Evolutionary conservation across 805 yeast species (phyloP).

Genomic region (Metschnikowia orientalis): DNA sequence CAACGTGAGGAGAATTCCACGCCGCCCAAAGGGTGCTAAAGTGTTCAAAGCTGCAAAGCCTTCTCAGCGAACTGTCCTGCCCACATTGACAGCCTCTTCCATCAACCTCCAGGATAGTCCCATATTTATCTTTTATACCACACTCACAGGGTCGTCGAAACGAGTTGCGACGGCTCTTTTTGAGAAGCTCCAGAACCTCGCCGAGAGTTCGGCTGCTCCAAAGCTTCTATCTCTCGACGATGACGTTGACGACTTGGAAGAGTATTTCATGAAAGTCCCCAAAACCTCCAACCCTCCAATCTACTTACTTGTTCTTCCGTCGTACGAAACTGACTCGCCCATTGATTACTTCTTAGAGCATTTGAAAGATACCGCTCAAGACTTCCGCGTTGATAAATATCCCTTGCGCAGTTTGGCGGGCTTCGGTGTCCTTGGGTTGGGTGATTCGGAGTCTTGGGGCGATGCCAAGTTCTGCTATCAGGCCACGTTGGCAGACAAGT

Average conservation of each 20-base stretch:
- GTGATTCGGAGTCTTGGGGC: slow-evolving; percentile 79
- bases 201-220: slow-evolving; percentile 36
- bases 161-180: slow-evolving; percentile 56
- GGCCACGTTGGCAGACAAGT: slow-evolving; percentile 67
- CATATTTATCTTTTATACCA: slow-evolving; percentile 70
- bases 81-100: slow-evolving; percentile 33
- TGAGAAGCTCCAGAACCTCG: slow-evolving; percentile 31
- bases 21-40: slow-evolving; percentile 35
- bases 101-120: slow-evolving; percentile 47
- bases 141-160: slow-evolving; percentile 79
- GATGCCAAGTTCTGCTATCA: slow-evolving; percentile 83
- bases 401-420: slow-evolving; percentile 71
- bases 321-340: slow-evolving; percentile 91
- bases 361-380: slow-evolving; percentile 73
- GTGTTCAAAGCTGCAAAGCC: slow-evolving; percentile 38
- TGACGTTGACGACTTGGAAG: slow-evolving; percentile 75
- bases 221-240: slow-evolving; percentile 70
- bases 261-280: slow-evolving; percentile 70
- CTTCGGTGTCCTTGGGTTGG: slow-evolving; percentile 80
- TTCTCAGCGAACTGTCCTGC: slow-evolving; percentile 26
- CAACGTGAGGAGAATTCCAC: slow-evolving; percentile 9
- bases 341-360: slow-evolving; percentile 82
- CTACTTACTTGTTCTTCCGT: slow-evolving; percentile 76
- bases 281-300: slow-evolving; percentile 37
- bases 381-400: slow-evolving; percentile 78